phyloP scores from a whole-genome alignment of 192 early-diverging fungal species.

The Podila minutissima region DNA sequence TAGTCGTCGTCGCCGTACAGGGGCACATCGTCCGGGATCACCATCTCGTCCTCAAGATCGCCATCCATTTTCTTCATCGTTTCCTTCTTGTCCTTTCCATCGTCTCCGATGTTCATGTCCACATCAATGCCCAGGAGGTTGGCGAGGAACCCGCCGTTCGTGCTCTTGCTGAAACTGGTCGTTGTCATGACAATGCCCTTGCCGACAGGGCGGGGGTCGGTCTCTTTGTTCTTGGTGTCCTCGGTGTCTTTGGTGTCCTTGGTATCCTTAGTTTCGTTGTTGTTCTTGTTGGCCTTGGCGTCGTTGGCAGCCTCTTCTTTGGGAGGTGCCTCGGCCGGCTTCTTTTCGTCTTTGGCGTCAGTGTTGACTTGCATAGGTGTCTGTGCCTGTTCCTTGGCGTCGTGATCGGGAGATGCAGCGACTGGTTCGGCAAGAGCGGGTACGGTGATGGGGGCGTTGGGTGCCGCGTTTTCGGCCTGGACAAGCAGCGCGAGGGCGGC shows the following conservation, averaged over 20 bases:
- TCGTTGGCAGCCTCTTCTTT: not conserved
- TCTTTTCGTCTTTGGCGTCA: not conserved
- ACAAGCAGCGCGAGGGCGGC: constrained; percentile 18
- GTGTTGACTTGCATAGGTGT: not conserved
- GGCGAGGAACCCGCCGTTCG: not conserved
- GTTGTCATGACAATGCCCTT: not conserved
- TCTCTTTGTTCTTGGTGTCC: no score
- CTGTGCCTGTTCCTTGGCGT: no score
- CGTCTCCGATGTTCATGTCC: not conserved
- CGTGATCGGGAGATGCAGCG: not conserved
- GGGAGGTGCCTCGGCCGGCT: not conserved
- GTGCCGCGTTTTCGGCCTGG: not conserved
- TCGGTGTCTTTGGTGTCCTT: not conserved
- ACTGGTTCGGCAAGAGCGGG: not conserved
- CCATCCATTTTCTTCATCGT: not conserved
- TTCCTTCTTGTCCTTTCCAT: not conserved
- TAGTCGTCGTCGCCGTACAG: constrained; percentile 4
- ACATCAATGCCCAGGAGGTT: not conserved
- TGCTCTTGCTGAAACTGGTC: constrained; percentile 1
- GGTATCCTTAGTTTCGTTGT: not conserved
- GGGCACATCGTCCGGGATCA: not conserved
- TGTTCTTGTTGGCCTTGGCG: not conserved
- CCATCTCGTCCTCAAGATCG: not conserved
- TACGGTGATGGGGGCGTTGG: not conserved
- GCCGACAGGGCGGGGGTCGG: not conserved